phyloP scores from a whole-genome alignment of 805 yeast species.

The Candida glaebosa region DNA sequence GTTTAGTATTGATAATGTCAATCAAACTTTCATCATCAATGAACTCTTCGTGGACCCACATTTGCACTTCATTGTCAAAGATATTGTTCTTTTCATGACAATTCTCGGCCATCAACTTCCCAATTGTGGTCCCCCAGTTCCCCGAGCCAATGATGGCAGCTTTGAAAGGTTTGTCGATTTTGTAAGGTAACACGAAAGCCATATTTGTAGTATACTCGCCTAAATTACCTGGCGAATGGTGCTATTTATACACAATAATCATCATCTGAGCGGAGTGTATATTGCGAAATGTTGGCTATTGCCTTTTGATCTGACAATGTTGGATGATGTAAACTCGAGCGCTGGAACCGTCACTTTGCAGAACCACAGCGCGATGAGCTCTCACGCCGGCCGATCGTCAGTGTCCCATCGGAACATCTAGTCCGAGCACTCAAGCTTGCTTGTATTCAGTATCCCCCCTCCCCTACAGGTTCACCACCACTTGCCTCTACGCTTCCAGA shows the following conservation, averaged over 20 bases:
- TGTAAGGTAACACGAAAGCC: slow-evolving; percentile 20
- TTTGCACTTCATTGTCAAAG: slow-evolving; percentile 72
- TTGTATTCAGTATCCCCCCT: too few species aligned
- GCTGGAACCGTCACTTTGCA: background rate
- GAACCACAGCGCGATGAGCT: too few species aligned
- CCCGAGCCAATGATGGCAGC: slow-evolving; percentile 87
- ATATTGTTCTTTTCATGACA: slow-evolving; percentile 65
- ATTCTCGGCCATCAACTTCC: slow-evolving; percentile 92
- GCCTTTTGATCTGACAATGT: background rate
- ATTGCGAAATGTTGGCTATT: background rate
- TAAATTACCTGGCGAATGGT: background rate
- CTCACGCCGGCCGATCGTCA: too few species aligned
- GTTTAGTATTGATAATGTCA: slow-evolving; percentile 83
- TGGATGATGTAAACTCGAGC: background rate
- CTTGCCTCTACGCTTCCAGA: too few species aligned
- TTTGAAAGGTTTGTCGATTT: slow-evolving; percentile 33
- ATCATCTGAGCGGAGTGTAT: background rate
- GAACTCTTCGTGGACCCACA: slow-evolving; percentile 96
- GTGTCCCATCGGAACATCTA: too few species aligned
- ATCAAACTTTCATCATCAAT: slow-evolving; percentile 78
- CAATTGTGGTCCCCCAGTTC: slow-evolving; percentile 98
- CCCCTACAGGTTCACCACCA: too few species aligned
- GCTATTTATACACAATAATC: background rate
- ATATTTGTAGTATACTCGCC: background rate
- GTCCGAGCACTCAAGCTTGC: too few species aligned